Base-by-base conservation (phyloP, 176 grass and related monocot species). In the Phoenix roebelenii region DNA sequence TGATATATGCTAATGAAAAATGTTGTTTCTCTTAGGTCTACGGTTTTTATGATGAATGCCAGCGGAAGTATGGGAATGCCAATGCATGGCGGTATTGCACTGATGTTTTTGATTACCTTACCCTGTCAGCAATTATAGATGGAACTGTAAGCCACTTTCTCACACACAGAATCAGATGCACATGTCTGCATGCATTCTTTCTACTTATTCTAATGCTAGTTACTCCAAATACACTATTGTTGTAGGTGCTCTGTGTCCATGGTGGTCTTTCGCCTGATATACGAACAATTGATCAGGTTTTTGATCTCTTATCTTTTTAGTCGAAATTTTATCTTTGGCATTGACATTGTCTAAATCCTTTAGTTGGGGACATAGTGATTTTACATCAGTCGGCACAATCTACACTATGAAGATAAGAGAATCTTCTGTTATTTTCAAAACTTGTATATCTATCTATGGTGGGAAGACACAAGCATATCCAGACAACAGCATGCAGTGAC, bases 41-140 rank as follows among this genome's bases (percentile, higher is more conserved):
- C 81, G 94, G 94, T 68, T 98, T 98, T 82, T 98, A 98, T 60
- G 94, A 98, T 22, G 94, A 98, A 67, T 98, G 94, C 67, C 94
- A 98, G 61, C 92, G 94, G 57, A 98, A 98, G 70, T 98, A 98
- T 66, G 94, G 94, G 55, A 98, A 98, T 72, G 94, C 94, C 52
- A 98, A 98, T 89, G 94, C 94, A 35, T 98, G 94, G 94, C 84
- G 94, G 73, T 98, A 98, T 25, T 98, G 94, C 75, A 98, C 94
- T 23, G 94, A 98, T 85, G 94, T 98, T 69, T 98, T 98, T 44
- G 94, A 98, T 70, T 98, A 86, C 68, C 85, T 98, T 78, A 98
- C 94, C 24, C 64, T 98, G 70, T 98, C 94, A 76, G 88, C 94
- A 39, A 98, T 98, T 76, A 98, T 93, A 75, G 89, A 98, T 77